phyloP scores from a whole-genome alignment of 2,329 filamentous ascomycete genomes.

The Ophiostoma fasciatum region DNA sequence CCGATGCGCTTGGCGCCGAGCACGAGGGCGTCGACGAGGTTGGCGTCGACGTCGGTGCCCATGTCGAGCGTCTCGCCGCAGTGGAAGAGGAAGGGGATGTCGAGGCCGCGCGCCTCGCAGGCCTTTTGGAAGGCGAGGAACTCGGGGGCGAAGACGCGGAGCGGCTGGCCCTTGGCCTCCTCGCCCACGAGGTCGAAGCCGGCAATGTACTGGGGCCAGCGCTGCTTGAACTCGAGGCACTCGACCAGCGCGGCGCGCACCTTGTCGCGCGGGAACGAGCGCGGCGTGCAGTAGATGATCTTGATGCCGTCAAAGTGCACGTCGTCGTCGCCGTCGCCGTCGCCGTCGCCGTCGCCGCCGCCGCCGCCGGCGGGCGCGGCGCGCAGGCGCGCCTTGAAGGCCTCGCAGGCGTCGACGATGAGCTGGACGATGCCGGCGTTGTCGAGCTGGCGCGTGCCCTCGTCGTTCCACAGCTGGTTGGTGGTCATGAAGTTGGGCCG shows the following conservation, averaged over 20 bases:
- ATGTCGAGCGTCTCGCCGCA: conserved; percentile 60
- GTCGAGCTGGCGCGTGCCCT: conserved; percentile 35
- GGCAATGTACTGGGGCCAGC: conserved; percentile 45
- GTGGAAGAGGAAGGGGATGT: conserved; percentile 62
- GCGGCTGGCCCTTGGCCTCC: conserved; percentile 44
- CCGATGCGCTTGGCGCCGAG: conserved; percentile 56
- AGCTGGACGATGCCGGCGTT: conserved; percentile 46
- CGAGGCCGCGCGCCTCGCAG: conserved; percentile 31
- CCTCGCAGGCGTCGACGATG: conserved; percentile 38
- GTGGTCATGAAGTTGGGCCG: conserved; percentile 52
- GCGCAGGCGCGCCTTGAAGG: conserved; percentile 25
- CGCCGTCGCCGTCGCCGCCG: too few species aligned
- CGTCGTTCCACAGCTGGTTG: conserved; percentile 45
- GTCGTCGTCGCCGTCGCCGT: too few species aligned
- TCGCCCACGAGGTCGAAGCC: conserved; percentile 59
- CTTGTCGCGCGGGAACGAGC: conserved; percentile 34
- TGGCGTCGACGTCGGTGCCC: conserved; percentile 49
- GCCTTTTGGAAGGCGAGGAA: conserved; percentile 40
- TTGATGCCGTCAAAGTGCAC: conserved; percentile 47
- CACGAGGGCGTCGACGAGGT: conserved; percentile 53
- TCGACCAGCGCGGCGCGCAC: conserved; percentile 42
- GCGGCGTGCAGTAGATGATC: conserved; percentile 56
- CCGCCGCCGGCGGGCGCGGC: too few species aligned
- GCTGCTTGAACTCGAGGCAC: conserved; percentile 44
- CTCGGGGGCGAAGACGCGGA: conserved; percentile 38